Base-by-base conservation (phyloP, 163 green algal genomes). In the Scenedesmus sp. region DNA sequence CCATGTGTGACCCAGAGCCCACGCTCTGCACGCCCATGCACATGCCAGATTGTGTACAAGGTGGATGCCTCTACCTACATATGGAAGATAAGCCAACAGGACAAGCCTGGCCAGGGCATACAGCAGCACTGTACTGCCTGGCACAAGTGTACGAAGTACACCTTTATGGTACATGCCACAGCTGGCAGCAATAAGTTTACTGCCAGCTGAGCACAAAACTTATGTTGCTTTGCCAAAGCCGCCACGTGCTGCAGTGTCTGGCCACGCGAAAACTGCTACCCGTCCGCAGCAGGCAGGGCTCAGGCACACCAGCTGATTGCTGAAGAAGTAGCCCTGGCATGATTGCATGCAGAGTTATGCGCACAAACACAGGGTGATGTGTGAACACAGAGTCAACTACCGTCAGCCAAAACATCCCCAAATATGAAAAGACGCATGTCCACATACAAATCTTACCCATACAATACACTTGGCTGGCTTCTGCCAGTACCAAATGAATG, bases 281-380 rank as follows among this genome's bases (percentile, higher is more conserved):
- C 30, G 30, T 40, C 65, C 40, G 65, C 65, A 76, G 65, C 65
- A 76, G 65, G 40, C 65, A 40, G 40, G 37, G 65, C 65, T 10
- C 65, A 76, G 37, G 65, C 65, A 76, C 37, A 4, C 6, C 1
- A 76, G 65, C 65, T 76, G 65, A n/a, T n/a, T n/a, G 30, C 20
- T 37, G 9, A 22, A 76, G 30, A 30, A 20, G 10, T 30, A 76
- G 30, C 30, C 65, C 6, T 40, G 30, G 65, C 65, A 18, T 37
- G 7, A 40, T 76, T 76, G 65, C 65, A 76, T 76, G 65, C 65
- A 30, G 65, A 76, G 65, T 76, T 76, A 76, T 76, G 65, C 65
- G 40, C 65, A 37, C 37, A 76, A 26, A 76, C 6, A 40, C 65
- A 40, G 65, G 49, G 65, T 3, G 30, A 76, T 76, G 20, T n/a